phyloP scores from a whole-genome alignment of 2,329 filamentous ascomycete species.

The Calycina herbarum region DNA sequence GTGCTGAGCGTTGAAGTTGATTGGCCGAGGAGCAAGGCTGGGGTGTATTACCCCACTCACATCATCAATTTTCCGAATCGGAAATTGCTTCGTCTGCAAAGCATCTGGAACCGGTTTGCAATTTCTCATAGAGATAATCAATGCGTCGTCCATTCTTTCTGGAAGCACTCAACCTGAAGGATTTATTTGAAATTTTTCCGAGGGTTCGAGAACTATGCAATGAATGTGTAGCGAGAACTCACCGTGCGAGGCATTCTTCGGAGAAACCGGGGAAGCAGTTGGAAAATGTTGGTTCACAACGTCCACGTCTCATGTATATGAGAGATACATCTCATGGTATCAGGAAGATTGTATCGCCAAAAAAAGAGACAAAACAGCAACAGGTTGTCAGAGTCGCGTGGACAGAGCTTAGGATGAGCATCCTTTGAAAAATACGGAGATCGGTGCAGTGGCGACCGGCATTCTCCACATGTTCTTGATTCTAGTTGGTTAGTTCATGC shows the following conservation, averaged over 20 bases:
- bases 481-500: neutral
- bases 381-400: neutral
- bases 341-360: neutral
- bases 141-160: neutral
- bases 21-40: neutral
- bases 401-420: neutral
- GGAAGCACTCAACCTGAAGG: no score
- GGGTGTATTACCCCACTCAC: slow-evolving; percentile 1
- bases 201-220: neutral
- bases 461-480: neutral
- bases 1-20: neutral
- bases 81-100: neutral
- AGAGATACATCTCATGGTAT: neutral
- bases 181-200: neutral
- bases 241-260: neutral
- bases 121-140: neutral
- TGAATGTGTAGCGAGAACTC: neutral
- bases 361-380: neutral
- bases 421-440: slow-evolving; percentile 2
- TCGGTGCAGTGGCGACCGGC: neutral
- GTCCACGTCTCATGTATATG: neutral
- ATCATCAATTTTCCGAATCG: slow-evolving; percentile 4
- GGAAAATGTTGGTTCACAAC: slow-evolving; percentile 1
- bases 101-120: neutral
- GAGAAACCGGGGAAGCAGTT: neutral